phyloP scores from a whole-genome alignment of 2,329 filamentous ascomycete genomes.

The Xylariaceae sp. region DNA sequence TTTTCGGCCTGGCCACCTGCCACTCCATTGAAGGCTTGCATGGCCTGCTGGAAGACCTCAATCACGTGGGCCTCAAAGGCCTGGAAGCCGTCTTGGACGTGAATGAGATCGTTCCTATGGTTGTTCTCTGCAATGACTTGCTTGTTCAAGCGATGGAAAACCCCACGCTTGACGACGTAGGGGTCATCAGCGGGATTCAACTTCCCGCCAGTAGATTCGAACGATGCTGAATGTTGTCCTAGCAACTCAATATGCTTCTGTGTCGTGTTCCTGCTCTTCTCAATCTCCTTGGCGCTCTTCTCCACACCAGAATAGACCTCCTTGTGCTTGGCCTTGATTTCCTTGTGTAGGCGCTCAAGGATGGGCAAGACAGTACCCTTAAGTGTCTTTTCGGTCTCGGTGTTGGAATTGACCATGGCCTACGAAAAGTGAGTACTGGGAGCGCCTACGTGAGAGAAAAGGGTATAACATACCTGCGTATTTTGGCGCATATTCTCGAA shows the following conservation, averaged over 20 bases:
- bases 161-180: slow-evolving; percentile 79
- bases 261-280: slow-evolving; percentile 79
- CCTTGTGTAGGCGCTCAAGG: slow-evolving; percentile 86
- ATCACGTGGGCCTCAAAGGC: slow-evolving; percentile 86
- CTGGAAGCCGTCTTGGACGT: slow-evolving; percentile 86
- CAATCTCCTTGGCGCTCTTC: slow-evolving; percentile 85
- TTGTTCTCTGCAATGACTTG: slow-evolving; percentile 96
- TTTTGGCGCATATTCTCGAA: slow-evolving; percentile 94
- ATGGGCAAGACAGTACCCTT: slow-evolving; percentile 83
- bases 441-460: too few species aligned
- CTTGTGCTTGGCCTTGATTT: slow-evolving; percentile 96
- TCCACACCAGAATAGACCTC: slow-evolving; percentile 77
- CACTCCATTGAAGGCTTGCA: slow-evolving; percentile 80
- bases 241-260: slow-evolving; percentile 97
- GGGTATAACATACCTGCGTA: slow-evolving; percentile 57
- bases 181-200: slow-evolving; percentile 76
- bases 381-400: slow-evolving; percentile 87
- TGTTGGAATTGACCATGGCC: slow-evolving; percentile 82
- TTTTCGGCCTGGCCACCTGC: slow-evolving; percentile 79
- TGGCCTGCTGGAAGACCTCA: slow-evolving; percentile 74
- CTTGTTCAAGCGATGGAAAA: slow-evolving; percentile 80
- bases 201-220: slow-evolving; percentile 71
- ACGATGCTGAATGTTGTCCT: slow-evolving; percentile 78
- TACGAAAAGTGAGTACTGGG: slow-evolving; percentile 36
- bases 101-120: slow-evolving; percentile 85